Evolutionary conservation across 2,329 filamentous ascomycete genomes (phyloP), one percentile per base, ranked within the genome.

Genomic region (Beauveria asiatica): DNA sequence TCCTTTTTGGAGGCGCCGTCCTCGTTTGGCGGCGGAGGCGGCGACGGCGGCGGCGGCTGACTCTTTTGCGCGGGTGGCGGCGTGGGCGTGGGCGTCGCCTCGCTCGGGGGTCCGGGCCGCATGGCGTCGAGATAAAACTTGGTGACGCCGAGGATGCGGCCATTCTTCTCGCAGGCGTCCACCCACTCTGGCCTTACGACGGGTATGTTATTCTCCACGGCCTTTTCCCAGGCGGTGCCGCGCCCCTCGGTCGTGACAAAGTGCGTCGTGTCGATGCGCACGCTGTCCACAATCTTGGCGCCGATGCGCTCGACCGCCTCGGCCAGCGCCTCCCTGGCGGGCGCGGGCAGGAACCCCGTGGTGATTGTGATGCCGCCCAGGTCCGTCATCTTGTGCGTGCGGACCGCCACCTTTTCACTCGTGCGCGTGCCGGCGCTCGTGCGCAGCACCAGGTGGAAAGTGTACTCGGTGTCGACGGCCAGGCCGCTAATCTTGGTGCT

Each of bases 331-430:
- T 96, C 90, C 70, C 85, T 86, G 59, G 87, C 78, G 57, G 86
- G 78, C 8, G 83, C 79, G 2, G 92, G 89, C 74, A 99, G 81
- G 66, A 96, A 83, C 55, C 94, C 94, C 0, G 92, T 88, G 2
- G 93, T 96, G 67, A 63, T 89, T 25, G 93, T 97, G 73, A 99
- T 92, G 61, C 94, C 94, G 65, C 89, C 92, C 56, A 99, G 80
- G 73, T 99, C 92, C 44, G 93, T 97, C 92, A 99, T 97, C 79
- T 97, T 96, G 78, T 99, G 94, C 50, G 94, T 99, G 69, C 88
- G 86, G 61, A 96, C 92, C 4, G 83, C 83, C 57, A 99, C 80
- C 72, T 89, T 90, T 65, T 96, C 90, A 71, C 89, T 94, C 63
- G 83, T 83, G 69, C 86, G 92, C 44, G 90, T 96, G 62, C 94